A percentile compares a stretch with the other conserved stretches of the same genome.
Evolutionary conservation across 768 basidiomycete species (phyloP).

Genomic region (Leccinum disarticulatum): DNA sequence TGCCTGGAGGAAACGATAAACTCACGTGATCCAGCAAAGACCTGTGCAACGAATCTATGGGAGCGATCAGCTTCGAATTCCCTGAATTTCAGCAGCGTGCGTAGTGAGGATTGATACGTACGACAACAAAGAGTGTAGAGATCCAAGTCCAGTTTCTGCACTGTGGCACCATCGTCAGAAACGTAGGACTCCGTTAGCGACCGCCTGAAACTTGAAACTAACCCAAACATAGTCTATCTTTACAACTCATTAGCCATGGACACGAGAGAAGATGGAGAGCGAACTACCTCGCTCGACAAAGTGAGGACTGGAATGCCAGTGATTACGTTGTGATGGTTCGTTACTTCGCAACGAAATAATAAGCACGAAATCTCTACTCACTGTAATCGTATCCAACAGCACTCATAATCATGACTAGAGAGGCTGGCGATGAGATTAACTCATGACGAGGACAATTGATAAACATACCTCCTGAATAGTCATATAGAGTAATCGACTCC

Average conservation of each 20-base stretch:
- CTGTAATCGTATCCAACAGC: slow-evolving; percentile 12
- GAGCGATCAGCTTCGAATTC: not conserved
- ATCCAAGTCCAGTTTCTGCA: slow-evolving; percentile 14
- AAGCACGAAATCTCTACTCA: not conserved
- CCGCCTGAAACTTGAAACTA: not conserved
- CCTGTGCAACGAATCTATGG: slow-evolving; percentile 18
- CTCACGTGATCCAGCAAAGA: slow-evolving; percentile 13
- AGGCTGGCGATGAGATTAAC: not conserved
- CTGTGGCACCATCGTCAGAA: slow-evolving; percentile 2
- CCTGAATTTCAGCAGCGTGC: not conserved
- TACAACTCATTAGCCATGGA: not conserved
- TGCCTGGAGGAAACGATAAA: not conserved
- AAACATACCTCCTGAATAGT: not conserved
- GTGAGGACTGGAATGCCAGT: slow-evolving; percentile 11
- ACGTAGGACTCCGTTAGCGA: not conserved
- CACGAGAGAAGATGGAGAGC: not conserved
- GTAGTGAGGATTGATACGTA: not conserved
- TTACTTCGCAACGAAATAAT: not conserved
- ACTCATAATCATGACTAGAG: not conserved
- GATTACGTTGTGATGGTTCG: not conserved
- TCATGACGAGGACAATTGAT: not conserved
- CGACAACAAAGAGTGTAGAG: slow-evolving; percentile 16
- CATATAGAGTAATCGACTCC: not conserved
- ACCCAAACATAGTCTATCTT: slow-evolving; percentile 20
- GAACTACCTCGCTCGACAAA: slow-evolving; percentile 14